Evolutionary conservation across 1,284 basidiomycete species (phyloP).

Genomic region (Xerocomus cyaneibrunnescens): DNA sequence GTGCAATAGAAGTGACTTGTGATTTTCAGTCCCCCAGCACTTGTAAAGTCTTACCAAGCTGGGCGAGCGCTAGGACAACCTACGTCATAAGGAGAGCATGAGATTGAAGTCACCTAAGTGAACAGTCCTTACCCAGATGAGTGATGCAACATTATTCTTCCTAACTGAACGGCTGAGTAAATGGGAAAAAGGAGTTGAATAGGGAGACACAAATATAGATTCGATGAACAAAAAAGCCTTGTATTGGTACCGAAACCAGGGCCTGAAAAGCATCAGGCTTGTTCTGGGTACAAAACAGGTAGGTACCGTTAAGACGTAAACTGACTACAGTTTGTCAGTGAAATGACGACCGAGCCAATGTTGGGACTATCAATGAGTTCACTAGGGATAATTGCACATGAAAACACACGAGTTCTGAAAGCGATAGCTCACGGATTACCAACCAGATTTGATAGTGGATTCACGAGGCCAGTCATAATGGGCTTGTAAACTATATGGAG

Average conservation of each 20-base stretch:
- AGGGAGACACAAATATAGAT: slow-evolving; percentile 15
- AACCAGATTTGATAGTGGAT: too few species aligned
- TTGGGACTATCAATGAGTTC: slow-evolving; percentile 14
- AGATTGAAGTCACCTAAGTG: not conserved
- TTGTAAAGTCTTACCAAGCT: slow-evolving; percentile 14
- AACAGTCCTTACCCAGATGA: slow-evolving; percentile 10
- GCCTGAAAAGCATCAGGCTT: slow-evolving; percentile 7
- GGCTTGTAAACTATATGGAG: not conserved
- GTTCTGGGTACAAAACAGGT: not conserved
- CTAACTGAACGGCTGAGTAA: slow-evolving; percentile 9
- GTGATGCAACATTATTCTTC: not conserved
- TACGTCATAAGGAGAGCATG: not conserved
- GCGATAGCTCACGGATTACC: not conserved
- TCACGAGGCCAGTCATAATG: too few species aligned
- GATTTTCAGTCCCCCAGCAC: not conserved
- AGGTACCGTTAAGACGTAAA: not conserved
- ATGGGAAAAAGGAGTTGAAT: not conserved
- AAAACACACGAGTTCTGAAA: not conserved
- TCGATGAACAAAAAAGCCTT: slow-evolving; percentile 17
- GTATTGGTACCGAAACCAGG: slow-evolving; percentile 3
- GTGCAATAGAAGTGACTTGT: not conserved
- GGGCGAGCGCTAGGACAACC: not conserved
- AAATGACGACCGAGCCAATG: not conserved
- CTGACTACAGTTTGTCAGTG: slow-evolving; percentile 2
- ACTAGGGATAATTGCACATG: not conserved